These are phyloP conservation scores for Diaporthe sp. DNA, from an alignment of 2,329 filamentous ascomycete genomes.

Conservation along the genomic window DNA sequence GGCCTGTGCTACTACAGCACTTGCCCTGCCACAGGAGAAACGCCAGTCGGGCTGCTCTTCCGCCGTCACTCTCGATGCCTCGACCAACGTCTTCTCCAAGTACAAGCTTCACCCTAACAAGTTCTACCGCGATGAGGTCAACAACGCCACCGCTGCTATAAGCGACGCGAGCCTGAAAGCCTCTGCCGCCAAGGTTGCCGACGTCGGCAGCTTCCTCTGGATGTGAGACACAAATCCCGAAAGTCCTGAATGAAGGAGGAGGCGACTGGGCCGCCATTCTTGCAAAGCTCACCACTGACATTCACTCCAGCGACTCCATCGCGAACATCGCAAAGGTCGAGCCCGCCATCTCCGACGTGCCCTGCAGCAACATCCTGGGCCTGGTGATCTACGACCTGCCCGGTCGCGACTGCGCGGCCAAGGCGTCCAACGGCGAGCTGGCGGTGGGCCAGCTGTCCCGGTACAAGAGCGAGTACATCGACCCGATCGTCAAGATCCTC, in stretches of 20 bases:
- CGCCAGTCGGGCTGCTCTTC: constrained; percentile 52
- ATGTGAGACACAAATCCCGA: constrained; percentile 47
- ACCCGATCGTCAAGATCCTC: constrained; percentile 65
- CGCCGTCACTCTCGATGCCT: constrained; percentile 55
- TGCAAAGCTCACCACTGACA: background rate
- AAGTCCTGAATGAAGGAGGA: background rate
- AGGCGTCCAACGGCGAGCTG: constrained; percentile 75
- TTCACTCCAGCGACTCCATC: constrained; percentile 52
- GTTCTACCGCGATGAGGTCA: constrained; percentile 55
- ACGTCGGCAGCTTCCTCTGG: constrained; percentile 58
- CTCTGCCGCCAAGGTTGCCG: constrained; percentile 52
- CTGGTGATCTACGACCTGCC: constrained; percentile 75
- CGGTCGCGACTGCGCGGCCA: constrained; percentile 74
- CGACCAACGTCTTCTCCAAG: constrained; percentile 54
- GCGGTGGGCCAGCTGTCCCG: constrained; percentile 63
- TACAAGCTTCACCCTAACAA: constrained; percentile 58
- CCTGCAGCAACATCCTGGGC: constrained; percentile 56
- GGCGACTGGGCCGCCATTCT: background rate
- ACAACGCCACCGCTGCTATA: constrained; percentile 51
- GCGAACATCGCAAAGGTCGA: constrained; percentile 55
- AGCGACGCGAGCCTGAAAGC: constrained; percentile 48
- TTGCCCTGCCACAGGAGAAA: constrained; percentile 51
- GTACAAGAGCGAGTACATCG: constrained; percentile 60
- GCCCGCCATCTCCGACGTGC: constrained; percentile 53
- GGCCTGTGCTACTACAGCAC: constrained; percentile 53